Conservation (phyloP, 148 eudicot genomes). For the Diospyros kaki region DNA sequence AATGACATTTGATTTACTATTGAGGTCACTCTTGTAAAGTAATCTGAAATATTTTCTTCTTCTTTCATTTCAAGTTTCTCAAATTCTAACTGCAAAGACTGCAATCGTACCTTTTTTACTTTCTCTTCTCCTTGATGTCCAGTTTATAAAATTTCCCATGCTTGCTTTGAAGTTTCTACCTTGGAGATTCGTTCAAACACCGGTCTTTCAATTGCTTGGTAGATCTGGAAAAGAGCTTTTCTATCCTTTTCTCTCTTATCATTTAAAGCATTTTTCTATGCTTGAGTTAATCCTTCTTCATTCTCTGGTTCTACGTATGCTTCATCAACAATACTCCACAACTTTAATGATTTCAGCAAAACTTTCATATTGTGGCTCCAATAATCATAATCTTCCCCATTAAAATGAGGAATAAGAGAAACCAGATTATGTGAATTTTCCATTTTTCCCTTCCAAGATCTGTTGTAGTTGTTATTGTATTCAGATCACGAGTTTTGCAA, state of each 20-base stretch:
- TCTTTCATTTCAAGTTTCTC: not conserved
- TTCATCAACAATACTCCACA: not conserved
- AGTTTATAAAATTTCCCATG: not conserved
- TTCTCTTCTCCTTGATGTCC: not conserved
- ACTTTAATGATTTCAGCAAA: not conserved
- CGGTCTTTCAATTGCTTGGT: not conserved
- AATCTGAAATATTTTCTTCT: too few relatives aligned
- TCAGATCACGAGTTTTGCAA: too few relatives aligned
- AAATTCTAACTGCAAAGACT: not conserved
- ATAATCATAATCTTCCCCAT: not conserved
- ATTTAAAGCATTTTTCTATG: not conserved
- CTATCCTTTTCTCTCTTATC: not conserved
- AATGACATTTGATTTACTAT: too few relatives aligned
- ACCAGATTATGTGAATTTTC: too few relatives aligned
- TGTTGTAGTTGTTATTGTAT: too few relatives aligned
- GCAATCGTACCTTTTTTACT: not conserved
- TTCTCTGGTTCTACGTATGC: not conserved
- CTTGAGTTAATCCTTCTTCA: not conserved
- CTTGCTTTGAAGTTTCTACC: not conserved
- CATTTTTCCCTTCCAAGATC: too few relatives aligned
- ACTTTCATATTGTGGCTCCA: not conserved
- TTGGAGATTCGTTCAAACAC: not conserved
- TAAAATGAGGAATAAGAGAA: not conserved
- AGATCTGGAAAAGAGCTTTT: not conserved
- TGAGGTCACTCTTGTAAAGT: too few relatives aligned